These are phyloP conservation scores for Talaromyces funiculosus DNA, from an alignment of 2,329 filamentous ascomycete genomes.

Conservation along the genomic window DNA sequence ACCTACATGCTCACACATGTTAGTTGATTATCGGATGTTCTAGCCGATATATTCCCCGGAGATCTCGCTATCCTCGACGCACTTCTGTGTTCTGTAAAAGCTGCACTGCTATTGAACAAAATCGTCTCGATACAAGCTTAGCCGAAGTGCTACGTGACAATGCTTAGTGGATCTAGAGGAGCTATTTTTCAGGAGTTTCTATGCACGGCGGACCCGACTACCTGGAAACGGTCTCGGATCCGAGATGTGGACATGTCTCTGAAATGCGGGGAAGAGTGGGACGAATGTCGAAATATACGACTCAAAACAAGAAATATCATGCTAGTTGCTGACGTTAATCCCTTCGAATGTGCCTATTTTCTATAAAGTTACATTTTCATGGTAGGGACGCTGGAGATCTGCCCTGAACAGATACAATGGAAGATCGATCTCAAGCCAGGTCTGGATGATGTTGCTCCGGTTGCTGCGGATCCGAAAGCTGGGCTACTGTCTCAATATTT, in stretches of 20 bases:
- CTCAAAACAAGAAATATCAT: background rate
- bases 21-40: background rate
- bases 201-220: background rate
- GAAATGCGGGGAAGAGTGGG: background rate
- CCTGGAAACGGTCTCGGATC: background rate
- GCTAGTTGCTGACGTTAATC: background rate
- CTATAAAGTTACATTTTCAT: background rate
- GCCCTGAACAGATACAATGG: too few relatives aligned
- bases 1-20: background rate
- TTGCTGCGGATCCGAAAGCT: background rate
- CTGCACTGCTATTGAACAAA: background rate
- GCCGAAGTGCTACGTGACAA: background rate
- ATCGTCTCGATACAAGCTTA: background rate
- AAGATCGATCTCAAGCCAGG: background rate
- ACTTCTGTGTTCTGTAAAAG: background rate
- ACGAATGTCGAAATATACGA: background rate
- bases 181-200: background rate
- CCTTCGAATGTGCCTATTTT: background rate
- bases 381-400: background rate
- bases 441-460: background rate
- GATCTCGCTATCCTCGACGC: background rate
- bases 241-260: background rate
- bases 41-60: background rate
- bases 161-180: background rate
- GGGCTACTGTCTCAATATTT: background rate